phyloP scores from a whole-genome alignment of 169 alveolate species.

The Theileria annulata region DNA sequence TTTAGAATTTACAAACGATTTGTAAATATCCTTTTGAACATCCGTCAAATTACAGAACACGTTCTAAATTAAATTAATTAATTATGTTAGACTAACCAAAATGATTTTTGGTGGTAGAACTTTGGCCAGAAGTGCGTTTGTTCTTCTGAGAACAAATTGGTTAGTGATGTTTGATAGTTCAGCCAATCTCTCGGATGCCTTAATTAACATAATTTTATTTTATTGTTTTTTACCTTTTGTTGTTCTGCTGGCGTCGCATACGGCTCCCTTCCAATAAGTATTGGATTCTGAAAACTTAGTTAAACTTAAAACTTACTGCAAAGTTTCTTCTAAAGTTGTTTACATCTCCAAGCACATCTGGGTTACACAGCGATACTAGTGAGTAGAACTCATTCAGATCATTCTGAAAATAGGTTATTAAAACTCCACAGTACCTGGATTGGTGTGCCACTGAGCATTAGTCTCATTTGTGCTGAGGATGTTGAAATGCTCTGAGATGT shows the following conservation, averaged over 20 bases:
- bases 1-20: constrained; percentile 62
- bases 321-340: constrained; percentile 72
- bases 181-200: constrained; percentile 76
- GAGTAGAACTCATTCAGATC: constrained; percentile 88
- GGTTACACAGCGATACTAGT: constrained; percentile 86
- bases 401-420: constrained; percentile 51
- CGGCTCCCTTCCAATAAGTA: constrained; percentile 86
- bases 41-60: constrained; percentile 86
- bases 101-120: constrained; percentile 87
- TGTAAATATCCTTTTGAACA: constrained; percentile 78
- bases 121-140: constrained; percentile 85
- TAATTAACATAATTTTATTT: not conserved
- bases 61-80: constrained; percentile 53
- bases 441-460: constrained; percentile 88
- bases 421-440: constrained; percentile 68
- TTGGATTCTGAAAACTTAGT: constrained; percentile 69
- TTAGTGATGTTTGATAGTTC: constrained; percentile 87
- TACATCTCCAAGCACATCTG: constrained; percentile 85
- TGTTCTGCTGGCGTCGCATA: constrained; percentile 85
- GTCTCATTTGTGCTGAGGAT: constrained; percentile 87
- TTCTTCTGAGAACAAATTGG: constrained; percentile 86
- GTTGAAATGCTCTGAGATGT: constrained; percentile 85
- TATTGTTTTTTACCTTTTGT: constrained; percentile 70
- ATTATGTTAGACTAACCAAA: constrained; percentile 33
- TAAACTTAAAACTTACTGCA: constrained; percentile 57